Evolutionary conservation across 2,329 filamentous ascomycete species (phyloP).

Genomic region (Sporothrix sp.): DNA sequence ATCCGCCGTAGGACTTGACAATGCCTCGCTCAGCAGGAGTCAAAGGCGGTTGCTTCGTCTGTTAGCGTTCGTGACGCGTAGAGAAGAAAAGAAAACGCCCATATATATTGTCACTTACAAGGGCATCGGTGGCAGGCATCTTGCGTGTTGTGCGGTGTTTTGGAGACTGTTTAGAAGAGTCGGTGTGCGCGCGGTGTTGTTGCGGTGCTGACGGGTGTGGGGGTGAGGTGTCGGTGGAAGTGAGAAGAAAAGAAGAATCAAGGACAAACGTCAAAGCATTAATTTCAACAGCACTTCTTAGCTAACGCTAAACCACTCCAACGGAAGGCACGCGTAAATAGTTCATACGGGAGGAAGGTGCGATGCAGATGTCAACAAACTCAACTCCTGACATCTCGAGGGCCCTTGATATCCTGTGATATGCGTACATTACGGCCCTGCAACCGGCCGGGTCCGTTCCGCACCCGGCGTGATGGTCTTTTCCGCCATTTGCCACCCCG

Average conservation of each 20-base stretch:
- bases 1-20: slow-evolving; percentile 7
- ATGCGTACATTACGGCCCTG: too few species aligned
- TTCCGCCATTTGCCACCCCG: not conserved
- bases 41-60: slow-evolving; percentile 1
- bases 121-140: not conserved
- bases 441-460: not conserved
- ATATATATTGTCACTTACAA: not conserved
- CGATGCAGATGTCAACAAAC: not conserved
- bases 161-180: not conserved
- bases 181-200: too few species aligned
- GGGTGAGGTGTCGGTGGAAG: too few species aligned
- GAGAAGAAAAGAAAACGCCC: not conserved
- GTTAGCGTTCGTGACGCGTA: not conserved
- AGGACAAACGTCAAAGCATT: not conserved
- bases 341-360: not conserved
- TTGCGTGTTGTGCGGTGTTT: not conserved
- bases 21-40: not conserved
- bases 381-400: not conserved
- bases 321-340: not conserved
- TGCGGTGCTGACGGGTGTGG: too few species aligned
- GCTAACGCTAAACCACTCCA: not conserved
- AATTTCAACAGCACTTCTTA: too few species aligned
- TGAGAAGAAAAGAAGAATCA: not conserved
- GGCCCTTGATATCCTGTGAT: too few species aligned
- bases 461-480: not conserved